These are phyloP conservation scores for Cyamopsis tetragonoloba DNA, from an alignment of 306 rosid genomes.

Conservation along the genomic window DNA sequence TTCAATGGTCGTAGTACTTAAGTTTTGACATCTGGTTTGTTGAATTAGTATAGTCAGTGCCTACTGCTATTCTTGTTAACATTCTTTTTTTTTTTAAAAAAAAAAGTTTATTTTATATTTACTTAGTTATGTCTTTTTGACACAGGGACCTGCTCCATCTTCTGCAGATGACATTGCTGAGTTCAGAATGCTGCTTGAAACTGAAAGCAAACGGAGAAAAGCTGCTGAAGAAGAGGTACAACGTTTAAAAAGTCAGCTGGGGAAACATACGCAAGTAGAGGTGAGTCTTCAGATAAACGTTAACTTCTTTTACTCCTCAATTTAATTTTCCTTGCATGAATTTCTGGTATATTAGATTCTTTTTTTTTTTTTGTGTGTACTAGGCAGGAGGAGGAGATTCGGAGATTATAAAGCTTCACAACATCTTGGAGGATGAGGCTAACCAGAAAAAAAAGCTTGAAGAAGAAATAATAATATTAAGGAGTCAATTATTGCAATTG, in stretches of 20 bases:
- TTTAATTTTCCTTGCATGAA: slow-evolving; percentile 24
- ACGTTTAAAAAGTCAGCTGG: slow-evolving; percentile 51
- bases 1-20: neutral
- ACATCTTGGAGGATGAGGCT: slow-evolving; percentile 69
- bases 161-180: slow-evolving; percentile 52
- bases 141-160: slow-evolving; percentile 47
- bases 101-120: neutral
- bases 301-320: neutral
- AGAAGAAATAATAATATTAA: slow-evolving; percentile 79
- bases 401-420: slow-evolving; percentile 56
- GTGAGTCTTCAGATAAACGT: slow-evolving; percentile 36
- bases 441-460: slow-evolving; percentile 72
- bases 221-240: slow-evolving; percentile 73
- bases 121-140: slow-evolving; percentile 19
- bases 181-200: slow-evolving; percentile 58
- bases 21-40: slow-evolving; percentile 1
- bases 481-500: slow-evolving; percentile 78
- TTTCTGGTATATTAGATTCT: slow-evolving; percentile 28
- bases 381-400: slow-evolving; percentile 67
- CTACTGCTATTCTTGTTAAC: neutral
- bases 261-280: slow-evolving; percentile 38
- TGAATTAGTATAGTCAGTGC: neutral
- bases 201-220: slow-evolving; percentile 57
- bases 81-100: neutral
- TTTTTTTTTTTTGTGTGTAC: slow-evolving; percentile 30